Base-by-base conservation (phyloP, 1,284 basidiomycete genomes). In the Cryptococcus amylolentus region DNA sequence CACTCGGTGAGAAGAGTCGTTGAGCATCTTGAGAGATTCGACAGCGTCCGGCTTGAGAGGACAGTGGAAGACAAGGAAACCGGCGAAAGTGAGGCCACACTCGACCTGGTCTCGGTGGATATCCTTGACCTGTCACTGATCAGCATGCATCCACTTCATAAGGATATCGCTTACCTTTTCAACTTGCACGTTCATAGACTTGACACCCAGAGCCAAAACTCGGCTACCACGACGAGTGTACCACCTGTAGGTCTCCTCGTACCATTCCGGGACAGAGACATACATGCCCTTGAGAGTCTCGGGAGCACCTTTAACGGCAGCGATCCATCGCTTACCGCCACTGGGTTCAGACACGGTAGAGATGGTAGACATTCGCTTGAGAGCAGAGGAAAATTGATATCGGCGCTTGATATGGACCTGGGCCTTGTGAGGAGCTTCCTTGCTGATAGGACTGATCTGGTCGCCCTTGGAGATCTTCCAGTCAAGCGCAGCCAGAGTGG, bases 11-110 rank as follows among this genome's bases (percentile, higher is more conserved):
- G 91, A 95, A 8, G 92, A 91, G 71, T 96, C 92, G 10, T 88
- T 86, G 52, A 97, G 81, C 89, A 94, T 94, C 76, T 89, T 91
- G 56, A 97, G 81, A 0, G 88, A 84, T 62, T 88, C 85, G 10
- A 96, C 81, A 3, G 93, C 94, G 74, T 97, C 93, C n/a, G 84
- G 77, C 78, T 97, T 97, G 64, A 97, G 83, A 2, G 94, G 93
- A 72, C 92, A 96, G 72, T 95, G 91, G 84, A 97, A 97, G 13
- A 97, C 90, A 60, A 97, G 80, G 81, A 97, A 97, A 12, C 93
- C 93, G 31, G 84, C 90, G 71, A 97, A 97, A 4, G 74, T 79
- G 40, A 97, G 81, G 5, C 80, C 71, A 57, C 84, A 84, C 76
- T 97, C 94, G 40, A 91, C 89, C 39, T 85, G 78, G 47, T 90